Conservation (phyloP, 352 stramenopile genomes). For the Phytopythium chamaehyphon region DNA sequence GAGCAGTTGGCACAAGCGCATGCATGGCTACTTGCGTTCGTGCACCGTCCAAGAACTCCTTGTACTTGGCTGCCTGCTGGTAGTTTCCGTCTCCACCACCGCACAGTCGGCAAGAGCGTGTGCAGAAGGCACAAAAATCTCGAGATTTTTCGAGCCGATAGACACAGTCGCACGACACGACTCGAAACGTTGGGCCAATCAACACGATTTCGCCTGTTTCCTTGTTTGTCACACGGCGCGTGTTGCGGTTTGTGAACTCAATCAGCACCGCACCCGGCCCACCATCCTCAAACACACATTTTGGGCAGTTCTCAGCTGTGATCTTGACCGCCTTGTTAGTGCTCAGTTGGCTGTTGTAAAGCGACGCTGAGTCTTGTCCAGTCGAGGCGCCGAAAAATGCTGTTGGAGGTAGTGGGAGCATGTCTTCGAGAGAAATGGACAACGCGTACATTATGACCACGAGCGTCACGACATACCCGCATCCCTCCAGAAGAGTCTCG, state of each 20-base stretch:
- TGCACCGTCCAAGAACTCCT: constrained; percentile 65
- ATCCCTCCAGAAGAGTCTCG: constrained; percentile 38
- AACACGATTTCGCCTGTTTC: constrained; percentile 50
- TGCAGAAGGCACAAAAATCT: constrained; percentile 77
- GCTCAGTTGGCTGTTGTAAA: constrained; percentile 8
- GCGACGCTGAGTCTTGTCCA: constrained; percentile 38
- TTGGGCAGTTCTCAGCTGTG: constrained; percentile 74
- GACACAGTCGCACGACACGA: constrained; percentile 83
- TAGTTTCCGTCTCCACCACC: constrained; percentile 75
- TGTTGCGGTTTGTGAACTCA: constrained; percentile 54
- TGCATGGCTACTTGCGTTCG: constrained; percentile 56
- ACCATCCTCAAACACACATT: constrained; percentile 79
- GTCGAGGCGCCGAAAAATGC: constrained; percentile 67
- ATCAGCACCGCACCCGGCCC: constrained; percentile 67
- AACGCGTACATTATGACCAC: constrained; percentile 39
- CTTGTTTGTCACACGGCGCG: constrained; percentile 31
- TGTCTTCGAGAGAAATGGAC: constrained; percentile 43
- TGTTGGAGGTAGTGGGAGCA: constrained; percentile 62
- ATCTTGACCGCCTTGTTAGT: constrained; percentile 23
- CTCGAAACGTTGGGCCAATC: constrained; percentile 74
- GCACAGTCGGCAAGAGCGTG: constrained; percentile 63
- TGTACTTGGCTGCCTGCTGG: constrained; percentile 69
- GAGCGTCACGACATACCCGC: constrained; percentile 32
- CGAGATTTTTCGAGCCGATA: constrained; percentile 54
- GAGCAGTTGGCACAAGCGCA: constrained; percentile 39